Evolutionary conservation across 108 stramenopile genomes (phyloP).

Genomic region (Epipyxis sp.): DNA sequence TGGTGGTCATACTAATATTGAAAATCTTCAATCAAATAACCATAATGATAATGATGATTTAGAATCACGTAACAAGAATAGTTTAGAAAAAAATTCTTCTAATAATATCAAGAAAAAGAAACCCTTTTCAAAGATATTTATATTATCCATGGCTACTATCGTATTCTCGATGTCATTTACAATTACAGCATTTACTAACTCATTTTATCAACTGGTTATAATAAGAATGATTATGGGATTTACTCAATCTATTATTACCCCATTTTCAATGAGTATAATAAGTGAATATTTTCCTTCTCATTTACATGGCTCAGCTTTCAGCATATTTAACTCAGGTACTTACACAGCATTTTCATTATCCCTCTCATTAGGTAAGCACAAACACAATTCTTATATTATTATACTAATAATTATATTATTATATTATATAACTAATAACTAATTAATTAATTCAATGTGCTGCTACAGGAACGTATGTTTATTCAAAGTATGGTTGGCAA

Average conservation of each 20-base stretch:
- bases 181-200: not conserved
- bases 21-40: too few species aligned
- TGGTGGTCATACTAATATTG: too few species aligned
- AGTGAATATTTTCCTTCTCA: not conserved
- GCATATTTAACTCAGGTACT: constrained; percentile 23
- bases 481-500: constrained; percentile 21
- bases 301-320: not conserved
- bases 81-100: not conserved
- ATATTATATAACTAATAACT: too few species aligned
- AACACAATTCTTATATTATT: too few species aligned
- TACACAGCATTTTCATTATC: constrained; percentile 21
- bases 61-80: too few species aligned
- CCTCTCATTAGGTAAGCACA: constrained; percentile 26
- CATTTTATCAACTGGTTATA: constrained; percentile 2
- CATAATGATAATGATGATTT: too few species aligned
- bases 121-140: not conserved
- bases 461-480: constrained; percentile 12
- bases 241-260: constrained; percentile 13
- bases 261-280: constrained; percentile 11
- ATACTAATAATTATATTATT: too few species aligned
- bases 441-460: too few species aligned
- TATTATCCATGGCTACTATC: not conserved
- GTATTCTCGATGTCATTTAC: not conserved
- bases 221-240: not conserved
- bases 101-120: not conserved